These are phyloP conservation scores for Oryza officinalis DNA, from an alignment of 176 grass and related monocot genomes.

Conservation along the genomic window DNA sequence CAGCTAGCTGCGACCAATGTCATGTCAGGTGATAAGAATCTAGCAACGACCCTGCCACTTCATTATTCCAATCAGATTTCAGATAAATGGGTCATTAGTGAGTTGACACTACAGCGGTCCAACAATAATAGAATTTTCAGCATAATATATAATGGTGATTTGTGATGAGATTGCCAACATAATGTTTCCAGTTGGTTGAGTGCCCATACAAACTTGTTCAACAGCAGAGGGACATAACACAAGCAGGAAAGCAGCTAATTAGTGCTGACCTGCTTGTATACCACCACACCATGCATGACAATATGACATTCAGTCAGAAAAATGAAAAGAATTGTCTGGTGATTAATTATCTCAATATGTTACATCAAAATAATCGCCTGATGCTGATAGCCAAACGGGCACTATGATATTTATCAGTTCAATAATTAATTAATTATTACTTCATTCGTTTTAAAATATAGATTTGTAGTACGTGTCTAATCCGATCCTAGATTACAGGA, in stretches of 20 bases:
- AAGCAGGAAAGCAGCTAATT: not conserved
- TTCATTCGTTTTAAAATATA: too few relatives aligned
- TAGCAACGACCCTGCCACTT: not conserved
- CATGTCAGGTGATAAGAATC: not conserved
- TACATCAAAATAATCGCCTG: not conserved
- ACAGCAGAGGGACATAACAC: constrained; percentile 11
- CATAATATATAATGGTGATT: not conserved
- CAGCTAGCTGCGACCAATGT: not conserved
- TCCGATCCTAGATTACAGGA: too few relatives aligned
- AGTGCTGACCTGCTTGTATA: constrained; percentile 16
- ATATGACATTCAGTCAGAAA: not conserved
- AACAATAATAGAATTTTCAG: not conserved
- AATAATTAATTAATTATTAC: not conserved
- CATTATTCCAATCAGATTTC: not conserved
- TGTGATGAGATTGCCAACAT: constrained; percentile 34
- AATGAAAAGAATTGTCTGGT: not conserved
- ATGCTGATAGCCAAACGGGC: not conserved
- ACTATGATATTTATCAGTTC: not conserved
- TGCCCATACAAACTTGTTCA: constrained; percentile 27
- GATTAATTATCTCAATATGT: not conserved
- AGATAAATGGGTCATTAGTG: not conserved
- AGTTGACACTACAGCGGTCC: not conserved
- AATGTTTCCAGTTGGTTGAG: constrained; percentile 9
- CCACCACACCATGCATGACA: constrained; percentile 2
- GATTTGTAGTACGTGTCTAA: too few relatives aligned